Evolutionary conservation across 2,329 filamentous ascomycete genomes (phyloP), one percentile per base, ranked within the genome.

Genomic region (Botrytis cinerea): DNA sequence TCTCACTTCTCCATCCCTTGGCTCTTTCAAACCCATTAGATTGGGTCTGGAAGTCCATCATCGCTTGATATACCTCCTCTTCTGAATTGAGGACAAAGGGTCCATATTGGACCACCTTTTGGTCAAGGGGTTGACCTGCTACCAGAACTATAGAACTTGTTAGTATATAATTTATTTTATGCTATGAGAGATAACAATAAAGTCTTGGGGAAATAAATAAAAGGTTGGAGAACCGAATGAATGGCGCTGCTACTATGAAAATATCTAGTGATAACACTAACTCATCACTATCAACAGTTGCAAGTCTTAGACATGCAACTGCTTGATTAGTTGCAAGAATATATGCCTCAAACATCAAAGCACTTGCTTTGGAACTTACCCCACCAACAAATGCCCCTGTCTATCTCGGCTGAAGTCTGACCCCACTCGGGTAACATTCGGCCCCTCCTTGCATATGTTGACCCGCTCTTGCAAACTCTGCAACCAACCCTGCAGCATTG

Each of bases 11-110:
- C 94, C 94, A 97, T 45, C 90, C 88, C 76, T 89, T 87, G 1
- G 92, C 92, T 75, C 92, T 86, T 84, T 96, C 93, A 78, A 96
- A 96, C 7, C 93, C 93, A 81, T 95, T 95, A 54, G 87, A 85
- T 75, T 89, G 86, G 22, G 86, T 89, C 83, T 93, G 91, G 79
- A 90, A 96, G 81, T 96, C 93, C 78, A 89, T 84, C 82, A 96
- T 86, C 2, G 93, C 92, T 84, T 95, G 87, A 79, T 92, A 90
- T 6, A 95, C 91, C 77, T 92, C 90, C 71, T 92, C 90, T 80
- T 91, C 85, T 60, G 87, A 89, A 74, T 85, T 93, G 74, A 94
- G 83, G n/a, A 96, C 93, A 80, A 96, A 96, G 1, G 93, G 93
- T 0, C 93, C 93, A 78, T 95, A 95, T 84, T 96, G 93, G 48